phyloP scores from a whole-genome alignment of 805 yeast genomes.

The Candida endomychidarum region DNA sequence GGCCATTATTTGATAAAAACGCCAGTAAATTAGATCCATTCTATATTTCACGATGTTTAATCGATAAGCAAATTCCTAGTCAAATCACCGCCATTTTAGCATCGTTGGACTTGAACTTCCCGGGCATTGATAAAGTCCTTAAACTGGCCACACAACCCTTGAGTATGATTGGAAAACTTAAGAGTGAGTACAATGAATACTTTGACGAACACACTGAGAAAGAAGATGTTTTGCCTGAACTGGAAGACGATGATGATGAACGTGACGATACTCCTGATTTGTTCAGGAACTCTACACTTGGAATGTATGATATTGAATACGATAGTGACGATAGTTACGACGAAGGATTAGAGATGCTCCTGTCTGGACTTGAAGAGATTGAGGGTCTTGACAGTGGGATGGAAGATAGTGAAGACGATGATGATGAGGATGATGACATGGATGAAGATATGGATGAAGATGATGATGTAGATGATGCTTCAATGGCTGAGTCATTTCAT shows the following conservation, averaged over 20 bases:
- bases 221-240: constrained; percentile 36
- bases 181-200: constrained; percentile 54
- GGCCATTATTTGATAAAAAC: constrained; percentile 46
- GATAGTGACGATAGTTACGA: constrained; percentile 56
- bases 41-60: constrained; percentile 60
- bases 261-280: constrained; percentile 79
- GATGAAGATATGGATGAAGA: constrained; percentile 28
- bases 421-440: constrained; percentile 43
- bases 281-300: constrained; percentile 84
- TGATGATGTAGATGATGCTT: constrained; percentile 26
- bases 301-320: constrained; percentile 86
- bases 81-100: constrained; percentile 61
- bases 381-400: constrained; percentile 25
- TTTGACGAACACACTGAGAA: constrained; percentile 59
- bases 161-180: constrained; percentile 54
- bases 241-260: constrained; percentile 57
- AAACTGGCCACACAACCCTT: constrained; percentile 60
- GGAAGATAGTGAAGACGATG: constrained; percentile 25
- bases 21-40: constrained; percentile 60
- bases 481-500: too few species aligned
- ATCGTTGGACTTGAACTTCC: constrained; percentile 70
- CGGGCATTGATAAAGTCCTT: constrained; percentile 60
- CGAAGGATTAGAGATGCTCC: constrained; percentile 40
- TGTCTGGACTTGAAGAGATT: constrained; percentile 34
- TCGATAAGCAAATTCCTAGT: constrained; percentile 64